phyloP scores from a whole-genome alignment of 345 rosid genomes.

The Aquilaria yunnanensis region DNA sequence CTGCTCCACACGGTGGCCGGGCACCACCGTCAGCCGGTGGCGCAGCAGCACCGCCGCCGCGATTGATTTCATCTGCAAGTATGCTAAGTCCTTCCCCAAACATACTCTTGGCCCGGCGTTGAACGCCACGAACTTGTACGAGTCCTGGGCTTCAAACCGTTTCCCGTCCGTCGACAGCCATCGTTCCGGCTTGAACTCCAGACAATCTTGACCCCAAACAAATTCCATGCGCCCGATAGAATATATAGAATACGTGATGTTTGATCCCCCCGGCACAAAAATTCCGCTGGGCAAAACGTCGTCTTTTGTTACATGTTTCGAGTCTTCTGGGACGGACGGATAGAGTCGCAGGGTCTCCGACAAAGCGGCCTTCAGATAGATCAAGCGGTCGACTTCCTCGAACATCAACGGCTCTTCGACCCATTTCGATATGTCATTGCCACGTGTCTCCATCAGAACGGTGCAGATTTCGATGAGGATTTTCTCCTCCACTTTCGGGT shows the following conservation, averaged over 20 bases:
- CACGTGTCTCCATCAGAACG: constrained; percentile 55
- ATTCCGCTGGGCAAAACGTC: constrained; percentile 65
- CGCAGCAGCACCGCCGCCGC: constrained; percentile 55
- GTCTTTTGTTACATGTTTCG: constrained; percentile 48
- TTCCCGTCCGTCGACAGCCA: constrained; percentile 44
- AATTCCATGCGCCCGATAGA: constrained; percentile 58
- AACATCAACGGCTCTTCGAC: constrained; percentile 42
- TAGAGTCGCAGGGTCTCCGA: constrained; percentile 69
- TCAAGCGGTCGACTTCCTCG: constrained; percentile 56
- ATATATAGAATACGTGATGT: constrained; percentile 66
- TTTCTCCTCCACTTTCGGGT: constrained; percentile 52
- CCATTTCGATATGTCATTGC: constrained; percentile 34
- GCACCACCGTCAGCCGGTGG: constrained; percentile 39
- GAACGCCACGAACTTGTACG: constrained; percentile 57
- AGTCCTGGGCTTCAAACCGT: constrained; percentile 22
- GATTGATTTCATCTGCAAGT: constrained; percentile 73
- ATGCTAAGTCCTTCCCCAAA: constrained; percentile 62
- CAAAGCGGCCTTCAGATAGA: constrained; percentile 62
- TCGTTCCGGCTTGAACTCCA: constrained; percentile 60
- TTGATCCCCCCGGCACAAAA: constrained; percentile 57
- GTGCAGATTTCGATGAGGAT: constrained; percentile 52
- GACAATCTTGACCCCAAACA: constrained; percentile 64
- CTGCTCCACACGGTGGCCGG: constrained; percentile 72
- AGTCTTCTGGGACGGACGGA: constrained; percentile 77
- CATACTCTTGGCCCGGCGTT: constrained; percentile 77